Base-by-base conservation (phyloP, 306 rosid genomes). In the Amphicarpaea edgeworthii region DNA sequence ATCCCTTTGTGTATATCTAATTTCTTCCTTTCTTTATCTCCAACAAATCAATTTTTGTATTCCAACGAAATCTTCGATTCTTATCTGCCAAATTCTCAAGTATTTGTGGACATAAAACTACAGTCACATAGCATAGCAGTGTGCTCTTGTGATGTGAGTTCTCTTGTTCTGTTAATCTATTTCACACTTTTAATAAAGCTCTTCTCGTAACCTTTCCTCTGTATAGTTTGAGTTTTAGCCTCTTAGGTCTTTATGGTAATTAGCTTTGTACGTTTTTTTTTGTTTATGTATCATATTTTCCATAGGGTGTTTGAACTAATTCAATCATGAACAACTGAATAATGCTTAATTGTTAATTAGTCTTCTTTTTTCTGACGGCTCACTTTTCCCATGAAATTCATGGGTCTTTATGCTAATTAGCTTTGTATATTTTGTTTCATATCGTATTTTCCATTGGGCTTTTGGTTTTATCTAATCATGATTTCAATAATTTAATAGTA, bases 391-490 rank as follows among this genome's bases (percentile, higher is more conserved):
- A 5, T 12, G 65, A 30, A 6, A 28, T 59, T 59, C 65, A 8
- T 54, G 67, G 12, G 72, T 62, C 12, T 11, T 64, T 75, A 19
- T 12, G 77, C 19, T 46, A 49, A 20, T 64, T 73, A 32, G 42
- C 34, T 47, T 26, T 66, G 4, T 71, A 58, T 47, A 11, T 20
- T 40, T 37, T 47, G 12, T 21, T 54, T 26, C 26, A n/a, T 55
- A 4, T 43, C 28, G 49, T 17, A 6, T 63, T 46, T 70, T 74
- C 43, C 23, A 0, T 47, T 6, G 43, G 62, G 32, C 4, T 77
- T 55, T 80, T 66, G 0, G 45, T 21, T 65, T 16, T 19, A 66
- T 11, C 32, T 7, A 58, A 37, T 65, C 68, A 16, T 34, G 37
- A 46, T 5, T 11, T 75, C 34, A 11, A 15, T 21, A 28, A 70